Percentiles rank a stretch among this genome's conserved stretches.
These are phyloP conservation scores for Hypomyces rosellus DNA, from an alignment of 2,329 filamentous ascomycete species.

Conservation along the genomic window DNA sequence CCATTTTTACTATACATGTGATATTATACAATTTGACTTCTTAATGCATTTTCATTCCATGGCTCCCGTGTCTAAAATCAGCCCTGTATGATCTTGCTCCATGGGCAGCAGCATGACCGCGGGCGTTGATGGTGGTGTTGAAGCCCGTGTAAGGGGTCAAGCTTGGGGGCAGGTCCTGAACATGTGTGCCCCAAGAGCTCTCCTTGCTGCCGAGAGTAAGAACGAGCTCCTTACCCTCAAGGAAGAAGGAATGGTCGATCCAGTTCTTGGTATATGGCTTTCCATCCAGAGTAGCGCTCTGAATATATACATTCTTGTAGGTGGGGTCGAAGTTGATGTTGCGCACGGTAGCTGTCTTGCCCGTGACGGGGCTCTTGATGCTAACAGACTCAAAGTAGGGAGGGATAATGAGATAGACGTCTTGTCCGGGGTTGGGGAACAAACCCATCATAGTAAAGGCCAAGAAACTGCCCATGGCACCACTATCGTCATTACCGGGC, in stretches of 20 bases:
- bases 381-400: slow-evolving; percentile 59
- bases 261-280: slow-evolving; percentile 57
- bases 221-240: slow-evolving; percentile 57
- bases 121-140: background rate
- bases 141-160: slow-evolving; percentile 33
- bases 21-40: background rate
- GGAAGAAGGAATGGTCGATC: slow-evolving; percentile 62
- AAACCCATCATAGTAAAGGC: slow-evolving; percentile 64
- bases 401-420: slow-evolving; percentile 65
- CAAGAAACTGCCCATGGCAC: slow-evolving; percentile 63
- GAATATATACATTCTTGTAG: slow-evolving; percentile 57
- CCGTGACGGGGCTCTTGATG: slow-evolving; percentile 51
- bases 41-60: slow-evolving; percentile 2
- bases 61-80: background rate
- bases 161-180: slow-evolving; percentile 58
- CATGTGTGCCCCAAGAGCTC: slow-evolving; percentile 56
- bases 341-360: slow-evolving; percentile 52
- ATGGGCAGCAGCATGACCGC: background rate
- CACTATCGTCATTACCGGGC: slow-evolving; percentile 65
- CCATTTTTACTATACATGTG: background rate
- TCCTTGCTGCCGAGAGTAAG: slow-evolving; percentile 54
- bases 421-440: slow-evolving; percentile 61
- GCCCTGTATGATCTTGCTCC: slow-evolving; percentile 1
- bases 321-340: slow-evolving; percentile 56
- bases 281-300: slow-evolving; percentile 58